These are phyloP conservation scores for Hypoxylon sp. DNA, from an alignment of 2,329 filamentous ascomycete species.

Conservation along the genomic window DNA sequence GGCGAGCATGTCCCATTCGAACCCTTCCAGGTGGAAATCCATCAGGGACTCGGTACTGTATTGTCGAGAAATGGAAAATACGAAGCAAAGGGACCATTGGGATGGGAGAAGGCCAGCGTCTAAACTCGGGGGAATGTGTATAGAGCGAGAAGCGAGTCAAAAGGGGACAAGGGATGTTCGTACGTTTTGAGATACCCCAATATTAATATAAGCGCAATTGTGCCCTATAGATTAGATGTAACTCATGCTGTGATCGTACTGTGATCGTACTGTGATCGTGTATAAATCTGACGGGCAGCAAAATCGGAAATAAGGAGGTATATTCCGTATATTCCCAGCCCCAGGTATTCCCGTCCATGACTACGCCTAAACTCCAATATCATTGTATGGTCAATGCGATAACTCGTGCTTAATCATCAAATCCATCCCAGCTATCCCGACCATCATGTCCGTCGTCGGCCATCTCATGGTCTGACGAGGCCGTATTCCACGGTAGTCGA, in stretches of 20 bases:
- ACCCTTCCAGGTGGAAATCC: slow-evolving; percentile 91
- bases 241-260: background rate
- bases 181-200: slow-evolving; percentile 32
- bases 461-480: slow-evolving; percentile 50
- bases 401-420: slow-evolving; percentile 66
- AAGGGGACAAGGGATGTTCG: slow-evolving; percentile 8
- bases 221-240: slow-evolving; percentile 5
- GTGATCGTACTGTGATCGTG: no score
- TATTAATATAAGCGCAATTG: slow-evolving; percentile 7
- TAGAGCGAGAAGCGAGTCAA: background rate
- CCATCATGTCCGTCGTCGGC: slow-evolving; percentile 55
- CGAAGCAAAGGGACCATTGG: slow-evolving; percentile 69
- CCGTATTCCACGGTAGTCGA: slow-evolving; percentile 73
- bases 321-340: background rate
- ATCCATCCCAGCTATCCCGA: slow-evolving; percentile 74
- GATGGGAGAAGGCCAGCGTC: slow-evolving; percentile 58
- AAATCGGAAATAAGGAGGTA: background rate
- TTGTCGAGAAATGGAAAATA: slow-evolving; percentile 81
- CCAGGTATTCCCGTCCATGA: slow-evolving; percentile 24
- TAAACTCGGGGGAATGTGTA: background rate
- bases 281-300: background rate
- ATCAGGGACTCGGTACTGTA: slow-evolving; percentile 84
- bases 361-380: slow-evolving; percentile 31
- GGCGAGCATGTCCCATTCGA: slow-evolving; percentile 89
- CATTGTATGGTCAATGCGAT: background rate